Evolutionary conservation across 306 rosid species (phyloP).

Genomic region (Lupinus albus): DNA sequence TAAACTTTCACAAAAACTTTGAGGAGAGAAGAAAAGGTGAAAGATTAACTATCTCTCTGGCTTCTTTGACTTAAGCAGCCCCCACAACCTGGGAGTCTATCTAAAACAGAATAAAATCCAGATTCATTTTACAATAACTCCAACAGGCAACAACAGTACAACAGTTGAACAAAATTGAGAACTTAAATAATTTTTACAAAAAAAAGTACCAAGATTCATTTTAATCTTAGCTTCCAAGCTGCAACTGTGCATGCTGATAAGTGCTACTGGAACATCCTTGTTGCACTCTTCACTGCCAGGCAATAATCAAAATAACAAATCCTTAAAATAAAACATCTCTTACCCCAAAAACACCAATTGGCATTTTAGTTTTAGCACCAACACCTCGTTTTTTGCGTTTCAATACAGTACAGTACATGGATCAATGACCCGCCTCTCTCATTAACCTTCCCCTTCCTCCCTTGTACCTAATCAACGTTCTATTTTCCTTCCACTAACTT

Average conservation of each 20-base stretch:
- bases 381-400: neutral
- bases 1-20: neutral
- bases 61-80: conserved; percentile 52
- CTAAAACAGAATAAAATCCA: conserved; percentile 37
- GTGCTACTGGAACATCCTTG: conserved; percentile 74
- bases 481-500: neutral
- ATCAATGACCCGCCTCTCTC: neutral
- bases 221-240: conserved; percentile 85
- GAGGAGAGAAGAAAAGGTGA: neutral
- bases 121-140: neutral
- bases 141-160: no score
- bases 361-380: conserved; percentile 17
- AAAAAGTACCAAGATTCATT: conserved; percentile 59
- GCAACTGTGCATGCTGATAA: conserved; percentile 79
- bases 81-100: conserved; percentile 81
- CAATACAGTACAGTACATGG: neutral
- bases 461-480: neutral
- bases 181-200: no score
- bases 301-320: neutral
- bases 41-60: conserved; percentile 52
- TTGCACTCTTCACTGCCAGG: conserved; percentile 70
- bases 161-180: no score
- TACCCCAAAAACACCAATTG: neutral
- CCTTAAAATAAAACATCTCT: no score
- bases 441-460: neutral